phyloP scores from a whole-genome alignment of 305 asterid species.

The Fraxinus paxiana region DNA sequence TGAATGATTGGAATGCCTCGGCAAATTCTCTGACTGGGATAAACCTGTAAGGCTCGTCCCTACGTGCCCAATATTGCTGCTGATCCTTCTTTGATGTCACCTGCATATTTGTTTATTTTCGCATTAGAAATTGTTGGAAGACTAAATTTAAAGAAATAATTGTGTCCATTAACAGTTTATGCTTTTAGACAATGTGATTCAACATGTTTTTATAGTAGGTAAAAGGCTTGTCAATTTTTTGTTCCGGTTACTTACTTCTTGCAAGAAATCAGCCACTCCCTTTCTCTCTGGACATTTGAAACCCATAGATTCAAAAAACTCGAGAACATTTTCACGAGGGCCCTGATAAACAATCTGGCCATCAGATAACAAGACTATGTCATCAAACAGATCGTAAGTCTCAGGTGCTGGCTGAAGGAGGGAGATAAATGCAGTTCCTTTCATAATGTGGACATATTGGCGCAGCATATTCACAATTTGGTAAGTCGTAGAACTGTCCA shows the following conservation, averaged over 20 bases:
- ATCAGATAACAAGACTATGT: slow-evolving; percentile 68
- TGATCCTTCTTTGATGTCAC: slow-evolving; percentile 41
- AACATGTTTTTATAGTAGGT: not conserved
- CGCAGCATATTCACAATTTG: slow-evolving; percentile 63
- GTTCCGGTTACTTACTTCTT: slow-evolving; percentile 52
- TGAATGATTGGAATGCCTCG: slow-evolving; percentile 29
- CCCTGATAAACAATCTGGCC: slow-evolving; percentile 74
- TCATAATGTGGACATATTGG: slow-evolving; percentile 58
- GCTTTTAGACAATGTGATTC: not conserved
- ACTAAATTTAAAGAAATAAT: not conserved
- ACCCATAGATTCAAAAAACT: slow-evolving; percentile 72
- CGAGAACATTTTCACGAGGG: slow-evolving; percentile 59
- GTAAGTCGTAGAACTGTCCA: slow-evolving; percentile 84
- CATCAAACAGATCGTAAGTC: slow-evolving; percentile 75
- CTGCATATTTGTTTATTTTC: slow-evolving; percentile 11
- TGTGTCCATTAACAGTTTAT: not conserved
- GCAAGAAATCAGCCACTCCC: slow-evolving; percentile 88
- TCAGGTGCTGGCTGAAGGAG: slow-evolving; percentile 90
- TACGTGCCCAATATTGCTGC: slow-evolving; percentile 32
- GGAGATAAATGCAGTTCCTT: slow-evolving; percentile 74
- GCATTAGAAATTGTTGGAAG: slow-evolving; percentile 1
- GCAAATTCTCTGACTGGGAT: slow-evolving; percentile 31
- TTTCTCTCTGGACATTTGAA: slow-evolving; percentile 78
- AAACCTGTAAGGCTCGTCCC: slow-evolving; percentile 29
- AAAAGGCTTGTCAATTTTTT: not conserved